These are phyloP conservation scores for Aphanomyces invadans DNA, from an alignment of 352 stramenopile species.

Conservation along the genomic window DNA sequence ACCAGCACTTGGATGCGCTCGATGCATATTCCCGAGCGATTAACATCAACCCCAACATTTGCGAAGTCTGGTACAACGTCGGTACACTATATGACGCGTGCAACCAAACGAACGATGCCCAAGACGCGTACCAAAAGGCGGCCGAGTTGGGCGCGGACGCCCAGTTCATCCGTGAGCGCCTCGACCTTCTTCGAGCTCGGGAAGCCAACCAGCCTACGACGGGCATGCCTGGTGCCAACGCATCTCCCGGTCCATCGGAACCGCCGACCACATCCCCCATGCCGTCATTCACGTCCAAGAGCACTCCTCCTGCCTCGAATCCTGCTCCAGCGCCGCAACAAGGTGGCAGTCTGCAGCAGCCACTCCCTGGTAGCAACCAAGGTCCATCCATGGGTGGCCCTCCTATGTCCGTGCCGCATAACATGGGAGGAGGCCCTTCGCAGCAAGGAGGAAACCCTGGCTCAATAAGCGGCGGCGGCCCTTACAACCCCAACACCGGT, in stretches of 20 bases:
- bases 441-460: not conserved
- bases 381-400: not conserved
- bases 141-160: conserved; percentile 74
- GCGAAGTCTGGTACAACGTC: conserved; percentile 88
- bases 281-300: conserved; percentile 58
- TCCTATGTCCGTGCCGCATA: not conserved
- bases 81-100: conserved; percentile 86
- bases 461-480: conserved; percentile 20
- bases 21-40: conserved; percentile 85
- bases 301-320: not conserved
- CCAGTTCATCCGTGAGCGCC: conserved; percentile 75
- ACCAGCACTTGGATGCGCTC: conserved; percentile 81
- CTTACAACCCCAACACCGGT: conserved; percentile 17
- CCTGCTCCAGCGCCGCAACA: not conserved
- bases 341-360: not conserved
- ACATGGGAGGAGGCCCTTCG: not conserved
- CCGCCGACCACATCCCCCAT: conserved; percentile 79
- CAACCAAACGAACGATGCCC: conserved; percentile 84
- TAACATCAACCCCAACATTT: conserved; percentile 89
- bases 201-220: conserved; percentile 77
- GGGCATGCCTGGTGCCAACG: conserved; percentile 75
- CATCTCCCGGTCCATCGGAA: conserved; percentile 65
- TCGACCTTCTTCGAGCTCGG: conserved; percentile 64
- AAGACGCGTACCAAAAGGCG: conserved; percentile 84
- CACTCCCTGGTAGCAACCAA: no score